These are phyloP conservation scores for Spizellomyces punctatus DNA, from an alignment of 192 early-diverging fungal genomes.

Conservation along the genomic window DNA sequence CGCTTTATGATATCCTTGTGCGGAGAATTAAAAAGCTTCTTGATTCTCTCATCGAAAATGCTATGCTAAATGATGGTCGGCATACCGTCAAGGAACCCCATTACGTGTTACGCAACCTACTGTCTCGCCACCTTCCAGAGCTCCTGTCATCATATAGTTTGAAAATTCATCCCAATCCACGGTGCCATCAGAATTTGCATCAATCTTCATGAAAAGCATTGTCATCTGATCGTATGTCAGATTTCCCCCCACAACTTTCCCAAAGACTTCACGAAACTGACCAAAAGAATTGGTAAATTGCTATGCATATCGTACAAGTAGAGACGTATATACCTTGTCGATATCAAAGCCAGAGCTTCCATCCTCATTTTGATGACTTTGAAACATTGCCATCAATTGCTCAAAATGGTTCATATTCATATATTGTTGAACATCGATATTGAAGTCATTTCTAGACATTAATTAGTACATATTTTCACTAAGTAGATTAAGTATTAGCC, in stretches of 20 bases:
- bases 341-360: constrained; percentile 61
- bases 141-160: constrained; percentile 64
- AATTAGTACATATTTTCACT: background rate
- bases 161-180: constrained; percentile 71
- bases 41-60: constrained; percentile 58
- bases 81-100: background rate
- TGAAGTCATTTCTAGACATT: constrained; percentile 5
- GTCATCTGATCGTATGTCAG: constrained; percentile 68
- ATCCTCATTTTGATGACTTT: constrained; percentile 60
- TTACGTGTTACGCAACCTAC: background rate
- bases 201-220: constrained; percentile 72
- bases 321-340: constrained; percentile 47
- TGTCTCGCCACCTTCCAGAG: constrained; percentile 47
- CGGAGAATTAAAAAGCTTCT: constrained; percentile 47
- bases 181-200: constrained; percentile 67
- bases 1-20: constrained; percentile 63
- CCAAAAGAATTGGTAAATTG: background rate
- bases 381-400: constrained; percentile 58
- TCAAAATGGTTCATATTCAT: constrained; percentile 71
- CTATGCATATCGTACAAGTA: background rate
- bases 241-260: constrained; percentile 58
- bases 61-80: constrained; percentile 29
- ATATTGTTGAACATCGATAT: constrained; percentile 56
- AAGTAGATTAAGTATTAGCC: background rate
- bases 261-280: constrained; percentile 69